Evolutionary conservation across 2,329 filamentous ascomycete genomes (phyloP), one percentile per base, ranked within the genome.

Genomic region (Coniochaeta sp.): DNA sequence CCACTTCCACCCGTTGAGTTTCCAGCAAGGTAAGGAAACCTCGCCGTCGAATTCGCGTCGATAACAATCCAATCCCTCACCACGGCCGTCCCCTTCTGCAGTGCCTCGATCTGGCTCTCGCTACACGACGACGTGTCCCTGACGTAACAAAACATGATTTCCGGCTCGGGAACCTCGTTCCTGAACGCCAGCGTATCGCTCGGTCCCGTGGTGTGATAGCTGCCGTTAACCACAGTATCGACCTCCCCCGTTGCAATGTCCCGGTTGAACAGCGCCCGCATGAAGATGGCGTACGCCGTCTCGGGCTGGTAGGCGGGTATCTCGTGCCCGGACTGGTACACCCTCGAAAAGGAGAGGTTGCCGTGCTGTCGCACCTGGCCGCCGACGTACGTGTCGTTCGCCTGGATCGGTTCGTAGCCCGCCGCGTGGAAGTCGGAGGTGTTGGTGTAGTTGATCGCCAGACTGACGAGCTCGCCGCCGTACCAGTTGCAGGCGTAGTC

Each of bases 331-430:
- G 79, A 71, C 58, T 82, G 69, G 59, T 78, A 83, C 4, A 83
- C 74, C 0, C 81, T 72, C 28, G 76, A 75, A 64, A 83, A 84
- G 10, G 75, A 79, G 55, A 82, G 74, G 58, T 89, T 89, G 14
- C 84, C 85, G 57, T 79, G 81, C 62, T 89, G 85, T 1, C 86
- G 76, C 0, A 87, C 85, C 56, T 81, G 78, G 1, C 86, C 87
- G n/a, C 76, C 83, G 60, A 80, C 76, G 66, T 82, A 82, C 7
- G 76, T 72, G 8, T 71, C 73, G 58, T 85, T 82, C 13, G 83
- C 77, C 10, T 79, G 68, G 52, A 90, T 77, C 13, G 82, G 78
- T 0, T 78, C 75, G 63, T 89, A 90, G 1, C 85, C 85, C 1
- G 86, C 81, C 0, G 69, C 61, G 4, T 72, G 71, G 62, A 87